These are phyloP conservation scores for Ogataea trehaloabstinens DNA, from an alignment of 805 yeast species.

Conservation along the genomic window DNA sequence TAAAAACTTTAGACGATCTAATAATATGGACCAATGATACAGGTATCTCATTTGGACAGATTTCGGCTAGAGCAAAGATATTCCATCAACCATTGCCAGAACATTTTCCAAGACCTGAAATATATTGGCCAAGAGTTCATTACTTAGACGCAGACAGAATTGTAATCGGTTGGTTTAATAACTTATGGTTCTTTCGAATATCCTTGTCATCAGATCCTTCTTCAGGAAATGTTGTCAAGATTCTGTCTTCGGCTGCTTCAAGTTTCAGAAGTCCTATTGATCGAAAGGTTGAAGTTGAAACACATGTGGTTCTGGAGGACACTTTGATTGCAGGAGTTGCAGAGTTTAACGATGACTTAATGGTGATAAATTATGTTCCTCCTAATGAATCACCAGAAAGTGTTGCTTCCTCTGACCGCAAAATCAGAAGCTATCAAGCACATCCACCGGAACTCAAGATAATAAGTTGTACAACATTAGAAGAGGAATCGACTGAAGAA, in stretches of 20 bases:
- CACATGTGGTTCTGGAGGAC: slow-evolving; percentile 46
- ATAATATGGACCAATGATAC: slow-evolving; percentile 80
- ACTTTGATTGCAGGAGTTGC: slow-evolving; percentile 73
- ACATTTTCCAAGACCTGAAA: slow-evolving; percentile 62
- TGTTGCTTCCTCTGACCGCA: neutral
- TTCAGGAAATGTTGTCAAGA: slow-evolving; percentile 25
- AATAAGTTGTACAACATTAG: slow-evolving; percentile 61
- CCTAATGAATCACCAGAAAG: slow-evolving; percentile 22
- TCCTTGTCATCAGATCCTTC: slow-evolving; percentile 5
- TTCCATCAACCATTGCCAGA: slow-evolving; percentile 55
- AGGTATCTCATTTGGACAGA: slow-evolving; percentile 71
- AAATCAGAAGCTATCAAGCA: slow-evolving; percentile 19
- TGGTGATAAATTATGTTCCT: slow-evolving; percentile 54
- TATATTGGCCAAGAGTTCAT: slow-evolving; percentile 79
- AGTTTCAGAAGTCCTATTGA: slow-evolving; percentile 46
- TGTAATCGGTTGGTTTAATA: slow-evolving; percentile 79
- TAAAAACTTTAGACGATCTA: slow-evolving; percentile 61
- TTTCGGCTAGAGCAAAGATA: slow-evolving; percentile 47
- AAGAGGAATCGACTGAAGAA: slow-evolving; percentile 77
- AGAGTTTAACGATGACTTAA: slow-evolving; percentile 64
- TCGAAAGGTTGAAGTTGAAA: slow-evolving; percentile 43
- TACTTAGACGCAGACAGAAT: slow-evolving; percentile 64
- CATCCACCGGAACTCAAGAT: slow-evolving; percentile 74
- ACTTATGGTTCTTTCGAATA: slow-evolving; percentile 59
- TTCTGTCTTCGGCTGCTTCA: slow-evolving; percentile 55